These are phyloP conservation scores for Tillandsia leiboldiana DNA, from an alignment of 176 grass and related monocot species.

Conservation along the genomic window DNA sequence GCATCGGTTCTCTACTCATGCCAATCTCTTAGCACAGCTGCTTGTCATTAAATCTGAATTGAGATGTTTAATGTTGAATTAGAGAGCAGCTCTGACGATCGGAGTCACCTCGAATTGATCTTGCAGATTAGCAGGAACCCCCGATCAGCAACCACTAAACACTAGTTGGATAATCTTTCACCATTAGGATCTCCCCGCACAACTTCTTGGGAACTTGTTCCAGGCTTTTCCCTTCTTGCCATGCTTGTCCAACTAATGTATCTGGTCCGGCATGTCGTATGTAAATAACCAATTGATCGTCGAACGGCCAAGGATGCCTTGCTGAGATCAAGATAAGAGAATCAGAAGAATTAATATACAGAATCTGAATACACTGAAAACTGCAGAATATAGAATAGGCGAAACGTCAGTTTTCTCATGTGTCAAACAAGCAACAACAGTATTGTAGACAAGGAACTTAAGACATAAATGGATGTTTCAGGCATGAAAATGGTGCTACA, in stretches of 20 bases:
- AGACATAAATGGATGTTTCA: background rate
- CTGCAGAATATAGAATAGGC: background rate
- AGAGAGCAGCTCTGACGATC: background rate
- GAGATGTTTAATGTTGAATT: background rate
- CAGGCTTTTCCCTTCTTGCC: constrained; percentile 26
- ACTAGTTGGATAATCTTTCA: constrained; percentile 11
- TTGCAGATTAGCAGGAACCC: background rate
- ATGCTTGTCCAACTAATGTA: constrained; percentile 22
- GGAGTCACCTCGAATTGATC: background rate
- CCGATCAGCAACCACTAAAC: background rate
- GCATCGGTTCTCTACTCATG: no score
- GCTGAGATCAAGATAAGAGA: background rate
- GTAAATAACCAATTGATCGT: constrained; percentile 28
- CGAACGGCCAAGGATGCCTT: constrained; percentile 18
- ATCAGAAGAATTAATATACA: background rate
- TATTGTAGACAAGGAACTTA: background rate
- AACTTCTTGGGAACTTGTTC: constrained; percentile 24
- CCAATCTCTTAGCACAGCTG: no score
- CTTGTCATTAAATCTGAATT: no score
- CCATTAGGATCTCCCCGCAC: constrained; percentile 19
- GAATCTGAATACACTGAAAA: background rate
- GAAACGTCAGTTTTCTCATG: background rate
- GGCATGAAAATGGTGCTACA: background rate
- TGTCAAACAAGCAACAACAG: background rate
- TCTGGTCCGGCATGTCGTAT: constrained; percentile 23